A percentile compares a stretch with the other conserved stretches of the same genome.
phyloP scores from a whole-genome alignment of 495 filamentous ascomycete species.

The Lophiostoma macrostomum region DNA sequence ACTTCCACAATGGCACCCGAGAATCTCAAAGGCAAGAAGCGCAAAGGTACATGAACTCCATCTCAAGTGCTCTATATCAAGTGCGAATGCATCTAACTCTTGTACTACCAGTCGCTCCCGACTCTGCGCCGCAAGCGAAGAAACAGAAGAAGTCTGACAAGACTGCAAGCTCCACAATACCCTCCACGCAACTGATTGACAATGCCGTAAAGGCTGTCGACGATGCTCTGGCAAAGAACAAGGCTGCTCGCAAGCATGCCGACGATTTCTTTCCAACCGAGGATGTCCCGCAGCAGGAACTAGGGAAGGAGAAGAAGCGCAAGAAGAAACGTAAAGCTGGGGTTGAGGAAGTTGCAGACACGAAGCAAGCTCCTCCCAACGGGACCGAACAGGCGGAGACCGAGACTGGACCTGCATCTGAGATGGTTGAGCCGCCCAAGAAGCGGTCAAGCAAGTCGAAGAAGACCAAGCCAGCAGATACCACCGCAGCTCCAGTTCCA shows the following conservation, averaged over 20 bases:
- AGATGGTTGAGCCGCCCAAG: slow-evolving; percentile 6
- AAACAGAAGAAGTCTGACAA: slow-evolving; percentile 28
- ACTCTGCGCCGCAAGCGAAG: slow-evolving; percentile 30
- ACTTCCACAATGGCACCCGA: slow-evolving; percentile 62
- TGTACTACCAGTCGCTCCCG: slow-evolving; percentile 21
- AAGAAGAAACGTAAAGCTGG: slow-evolving; percentile 22
- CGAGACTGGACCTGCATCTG: too few relatives aligned
- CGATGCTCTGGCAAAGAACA: slow-evolving; percentile 13
- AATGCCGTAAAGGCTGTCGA: slow-evolving; percentile 20
- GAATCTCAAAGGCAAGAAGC: slow-evolving; percentile 61
- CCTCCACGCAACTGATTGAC: slow-evolving; percentile 22
- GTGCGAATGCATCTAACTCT: slow-evolving; percentile 8
- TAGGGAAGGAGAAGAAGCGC: slow-evolving; percentile 27
- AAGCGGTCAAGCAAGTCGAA: slow-evolving; percentile 22
- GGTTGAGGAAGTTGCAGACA: too few relatives aligned
- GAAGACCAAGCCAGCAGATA: slow-evolving; percentile 9
- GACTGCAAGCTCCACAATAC: slow-evolving; percentile 1
- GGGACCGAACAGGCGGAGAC: too few relatives aligned
- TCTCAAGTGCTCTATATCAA: background rate
- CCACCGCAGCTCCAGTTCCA: background rate
- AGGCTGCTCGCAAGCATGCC: slow-evolving; percentile 52
- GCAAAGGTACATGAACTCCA: slow-evolving; percentile 71
- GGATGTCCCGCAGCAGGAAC: slow-evolving; percentile 40
- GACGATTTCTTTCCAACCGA: slow-evolving; percentile 48
- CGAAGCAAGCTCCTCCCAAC: too few relatives aligned